phyloP scores from a whole-genome alignment of 495 filamentous ascomycete genomes.

The Aspergillus taichungensis region DNA sequence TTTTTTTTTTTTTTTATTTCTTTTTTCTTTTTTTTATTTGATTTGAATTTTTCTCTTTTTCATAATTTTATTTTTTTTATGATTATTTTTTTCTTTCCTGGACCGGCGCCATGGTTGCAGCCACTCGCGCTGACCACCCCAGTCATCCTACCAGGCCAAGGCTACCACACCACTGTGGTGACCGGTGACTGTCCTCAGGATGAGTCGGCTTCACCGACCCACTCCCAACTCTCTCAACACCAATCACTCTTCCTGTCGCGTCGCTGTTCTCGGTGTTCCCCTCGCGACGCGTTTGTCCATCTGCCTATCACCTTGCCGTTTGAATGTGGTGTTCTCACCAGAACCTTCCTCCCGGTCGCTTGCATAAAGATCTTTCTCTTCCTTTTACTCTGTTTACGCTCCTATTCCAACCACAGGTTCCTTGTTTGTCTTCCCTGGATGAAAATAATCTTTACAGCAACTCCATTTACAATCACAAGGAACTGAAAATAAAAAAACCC shows the following conservation, averaged over 20 bases:
- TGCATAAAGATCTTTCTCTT: slow-evolving; percentile 35
- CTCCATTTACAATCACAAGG: no score
- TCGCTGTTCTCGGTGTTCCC: slow-evolving; percentile 19
- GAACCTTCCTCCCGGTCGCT: slow-evolving; percentile 10
- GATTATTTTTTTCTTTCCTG: background rate
- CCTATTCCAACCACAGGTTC: no score
- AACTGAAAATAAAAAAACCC: no score
- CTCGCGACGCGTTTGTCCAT: slow-evolving; percentile 24
- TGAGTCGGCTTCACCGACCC: slow-evolving; percentile 1
- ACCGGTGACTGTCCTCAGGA: no score
- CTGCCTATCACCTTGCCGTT: slow-evolving; percentile 20
- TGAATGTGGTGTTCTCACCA: slow-evolving; percentile 14
- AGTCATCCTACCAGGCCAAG: slow-evolving; percentile 3
- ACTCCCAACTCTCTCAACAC: slow-evolving; percentile 7
- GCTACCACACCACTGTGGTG: background rate
- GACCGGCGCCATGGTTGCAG: slow-evolving; percentile 24
- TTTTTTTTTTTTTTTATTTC: slow-evolving; percentile 7
- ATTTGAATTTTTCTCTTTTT: no score
- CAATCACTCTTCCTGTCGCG: slow-evolving; percentile 16
- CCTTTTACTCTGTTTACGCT: background rate
- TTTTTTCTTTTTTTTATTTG: slow-evolving; percentile 3
- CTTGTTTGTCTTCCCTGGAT: no score
- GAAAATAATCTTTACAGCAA: no score
- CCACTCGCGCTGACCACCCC: slow-evolving; percentile 10
- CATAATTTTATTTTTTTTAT: no score